These are phyloP conservation scores for Wallacemonas sp. DNA, from an alignment of 208 protist species.

Conservation along the genomic window DNA sequence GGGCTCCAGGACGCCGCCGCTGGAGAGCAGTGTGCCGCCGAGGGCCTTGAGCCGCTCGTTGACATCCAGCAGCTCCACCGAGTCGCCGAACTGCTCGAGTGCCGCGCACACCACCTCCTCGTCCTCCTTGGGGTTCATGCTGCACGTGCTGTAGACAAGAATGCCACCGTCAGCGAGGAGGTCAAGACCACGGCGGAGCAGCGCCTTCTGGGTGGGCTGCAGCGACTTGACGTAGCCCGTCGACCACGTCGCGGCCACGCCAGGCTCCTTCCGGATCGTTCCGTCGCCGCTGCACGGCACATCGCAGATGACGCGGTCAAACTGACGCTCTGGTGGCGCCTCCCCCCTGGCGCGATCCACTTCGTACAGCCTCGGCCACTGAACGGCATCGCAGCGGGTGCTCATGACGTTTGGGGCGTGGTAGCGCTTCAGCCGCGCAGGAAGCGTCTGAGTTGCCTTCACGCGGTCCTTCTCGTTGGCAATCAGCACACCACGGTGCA, in stretches of 20 bases:
- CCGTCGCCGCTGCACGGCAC: conserved; percentile 97
- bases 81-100: conserved; percentile 74
- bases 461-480: conserved; percentile 91
- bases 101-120: conserved; percentile 94
- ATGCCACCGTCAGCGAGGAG: conserved; percentile 76
- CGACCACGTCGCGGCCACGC: conserved; percentile 84
- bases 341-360: not conserved
- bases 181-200: conserved; percentile 88
- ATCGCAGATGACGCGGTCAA: conserved; percentile 94
- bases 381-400: conserved; percentile 83
- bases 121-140: conserved; percentile 96
- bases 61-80: conserved; percentile 87
- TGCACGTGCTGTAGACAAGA: conserved; percentile 97
- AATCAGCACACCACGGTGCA: conserved; percentile 69
- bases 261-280: conserved; percentile 93
- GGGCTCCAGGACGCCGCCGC: conserved; percentile 56
- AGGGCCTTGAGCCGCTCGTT: conserved; percentile 48
- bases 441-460: conserved; percentile 93
- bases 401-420: conserved; percentile 86
- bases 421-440: conserved; percentile 87
- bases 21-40: conserved; percentile 59
- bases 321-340: conserved; percentile 48
- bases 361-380: conserved; percentile 85
- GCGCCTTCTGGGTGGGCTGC: conserved; percentile 84
- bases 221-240: conserved; percentile 82